Evolutionary conservation across 257 asterid species (phyloP), one percentile per base, ranked within the genome.

Genomic region (Solanum chilense): DNA sequence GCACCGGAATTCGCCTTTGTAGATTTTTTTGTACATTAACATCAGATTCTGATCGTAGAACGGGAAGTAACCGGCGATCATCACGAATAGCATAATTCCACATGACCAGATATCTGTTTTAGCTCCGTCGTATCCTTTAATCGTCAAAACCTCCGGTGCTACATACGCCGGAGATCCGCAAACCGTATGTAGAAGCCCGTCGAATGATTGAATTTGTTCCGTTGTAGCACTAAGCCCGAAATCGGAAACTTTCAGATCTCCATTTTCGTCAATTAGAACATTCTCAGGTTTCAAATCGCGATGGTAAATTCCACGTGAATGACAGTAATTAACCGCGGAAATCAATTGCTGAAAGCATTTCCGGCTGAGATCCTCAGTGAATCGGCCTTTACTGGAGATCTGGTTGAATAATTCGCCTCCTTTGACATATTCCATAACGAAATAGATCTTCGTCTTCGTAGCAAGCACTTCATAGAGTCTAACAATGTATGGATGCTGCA

Each of bases 161-260:
- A 97, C 99, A 69, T 97, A 97, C 8, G 98, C 98, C 20, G 99
- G 99, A 45, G 99, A 94, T 23, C 99, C 99, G 66, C 99, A 97
- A 7, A 97, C 95, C 70, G 99, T 97, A 88, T 95, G 98, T 47
- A 97, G 52, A 3, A 94, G 90, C 0, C 98, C 99, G 16, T 97
- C 98, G 85, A 47, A 81, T 31, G 88, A 87, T 6, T 94, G 89
- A 1, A 89, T 90, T 6, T 94, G 98, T 3, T 90, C 98, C 2
- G 90, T 86, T 78, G 94, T 39, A 44, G 99, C 99, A 87, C 98
- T 92, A 68, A 97, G 96, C 0, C 99, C 99, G 86, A 97, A 97
- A 89, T 97, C 99, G 15, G 98, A 92, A 1, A 95, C 93, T 68
- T 95, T 97, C 5, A 97, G 91, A 83, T 93, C 98, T 0, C 93